These are phyloP conservation scores for Dendrothele bispora DNA, from an alignment of 768 basidiomycete genomes.

Conservation along the genomic window DNA sequence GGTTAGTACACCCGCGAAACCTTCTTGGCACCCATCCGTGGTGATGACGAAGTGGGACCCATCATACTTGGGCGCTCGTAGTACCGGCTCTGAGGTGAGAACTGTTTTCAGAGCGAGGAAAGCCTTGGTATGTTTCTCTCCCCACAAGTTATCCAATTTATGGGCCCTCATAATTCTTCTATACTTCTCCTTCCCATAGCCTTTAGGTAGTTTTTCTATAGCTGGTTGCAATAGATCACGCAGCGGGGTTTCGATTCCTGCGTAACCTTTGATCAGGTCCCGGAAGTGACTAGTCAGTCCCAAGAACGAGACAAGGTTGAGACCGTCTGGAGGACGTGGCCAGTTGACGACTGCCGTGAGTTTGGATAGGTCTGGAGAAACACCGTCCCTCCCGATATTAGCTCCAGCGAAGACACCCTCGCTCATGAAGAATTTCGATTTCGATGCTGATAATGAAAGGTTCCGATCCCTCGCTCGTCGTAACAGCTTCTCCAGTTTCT, in stretches of 20 bases:
- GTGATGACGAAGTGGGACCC: slow-evolving; percentile 27
- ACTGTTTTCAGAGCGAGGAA: slow-evolving; percentile 25
- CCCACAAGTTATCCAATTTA: slow-evolving; percentile 16
- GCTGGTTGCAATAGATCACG: slow-evolving; percentile 23
- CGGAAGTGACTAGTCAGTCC: slow-evolving; percentile 36
- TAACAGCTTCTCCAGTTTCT: slow-evolving; percentile 25
- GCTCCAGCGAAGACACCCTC: slow-evolving; percentile 37
- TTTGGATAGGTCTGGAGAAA: slow-evolving; percentile 35
- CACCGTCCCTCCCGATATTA: slow-evolving; percentile 27
- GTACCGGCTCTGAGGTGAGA: slow-evolving; percentile 19
- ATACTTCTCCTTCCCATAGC: slow-evolving; percentile 22
- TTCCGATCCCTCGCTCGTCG: slow-evolving; percentile 20
- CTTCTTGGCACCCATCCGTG: slow-evolving; percentile 26
- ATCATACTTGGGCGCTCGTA: slow-evolving; percentile 19
- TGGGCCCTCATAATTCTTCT: slow-evolving; percentile 18
- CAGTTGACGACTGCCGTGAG: slow-evolving; percentile 37
- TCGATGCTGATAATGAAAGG: slow-evolving; percentile 35
- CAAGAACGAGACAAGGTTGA: slow-evolving; percentile 31
- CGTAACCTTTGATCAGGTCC: slow-evolving; percentile 32
- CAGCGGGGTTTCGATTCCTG: slow-evolving; percentile 28
- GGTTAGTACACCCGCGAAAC: slow-evolving; percentile 25
- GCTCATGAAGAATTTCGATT: slow-evolving; percentile 34
- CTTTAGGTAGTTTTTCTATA: slow-evolving; percentile 17
- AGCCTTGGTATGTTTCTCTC: slow-evolving; percentile 14
- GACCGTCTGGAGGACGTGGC: slow-evolving; percentile 25